These are phyloP conservation scores for Emmonsia crescens DNA, from an alignment of 2,329 filamentous ascomycete genomes.

Conservation along the genomic window DNA sequence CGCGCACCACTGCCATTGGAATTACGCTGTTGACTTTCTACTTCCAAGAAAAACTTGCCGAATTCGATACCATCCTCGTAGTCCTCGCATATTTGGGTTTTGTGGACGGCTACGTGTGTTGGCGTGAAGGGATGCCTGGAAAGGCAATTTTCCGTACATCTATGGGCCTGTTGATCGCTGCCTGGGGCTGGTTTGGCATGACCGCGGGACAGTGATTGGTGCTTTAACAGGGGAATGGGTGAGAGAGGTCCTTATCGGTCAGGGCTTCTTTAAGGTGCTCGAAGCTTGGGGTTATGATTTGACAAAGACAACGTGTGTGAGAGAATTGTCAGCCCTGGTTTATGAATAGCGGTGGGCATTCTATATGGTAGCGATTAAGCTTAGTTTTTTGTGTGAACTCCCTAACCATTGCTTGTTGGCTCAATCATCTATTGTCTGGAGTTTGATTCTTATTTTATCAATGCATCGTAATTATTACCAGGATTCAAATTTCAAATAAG, in stretches of 20 bases:
- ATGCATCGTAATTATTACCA: background rate
- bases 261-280: background rate
- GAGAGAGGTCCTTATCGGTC: background rate
- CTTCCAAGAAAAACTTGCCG: conserved; percentile 15
- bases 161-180: conserved; percentile 16
- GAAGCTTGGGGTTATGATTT: background rate
- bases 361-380: background rate
- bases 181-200: conserved; percentile 16
- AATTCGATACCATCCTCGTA: conserved; percentile 16
- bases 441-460: background rate
- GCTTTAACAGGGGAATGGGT: background rate
- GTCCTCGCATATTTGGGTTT: conserved; percentile 13
- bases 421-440: background rate
- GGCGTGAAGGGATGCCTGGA: conserved; percentile 14
- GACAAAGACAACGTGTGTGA: no score
- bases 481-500: background rate
- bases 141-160: conserved; percentile 14
- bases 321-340: background rate
- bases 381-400: background rate
- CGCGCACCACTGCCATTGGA: conserved; percentile 11
- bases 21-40: conserved; percentile 14
- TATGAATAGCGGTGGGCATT: background rate
- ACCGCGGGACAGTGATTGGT: background rate
- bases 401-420: background rate
- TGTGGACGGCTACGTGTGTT: conserved; percentile 17